Conservation (phyloP, 1,284 basidiomycete genomes). For the Heterobasidion occidentale region DNA sequence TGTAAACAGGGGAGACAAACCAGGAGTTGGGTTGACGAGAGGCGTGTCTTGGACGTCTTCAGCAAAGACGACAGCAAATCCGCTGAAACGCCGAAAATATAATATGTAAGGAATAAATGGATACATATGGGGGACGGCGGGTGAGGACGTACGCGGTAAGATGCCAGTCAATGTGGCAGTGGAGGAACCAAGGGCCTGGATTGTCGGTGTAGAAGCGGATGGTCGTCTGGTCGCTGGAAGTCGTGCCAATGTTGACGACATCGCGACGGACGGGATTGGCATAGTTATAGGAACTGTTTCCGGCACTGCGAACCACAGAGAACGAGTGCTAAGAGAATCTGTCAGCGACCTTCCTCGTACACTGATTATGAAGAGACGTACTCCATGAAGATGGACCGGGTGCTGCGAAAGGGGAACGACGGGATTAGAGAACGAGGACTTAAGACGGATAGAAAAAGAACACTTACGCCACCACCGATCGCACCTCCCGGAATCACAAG, state of each 20-base stretch:
- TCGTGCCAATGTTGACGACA: slow-evolving; percentile 16
- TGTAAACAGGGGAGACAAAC: neutral
- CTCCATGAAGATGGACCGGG: slow-evolving; percentile 31
- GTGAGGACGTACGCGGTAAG: neutral
- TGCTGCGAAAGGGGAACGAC: slow-evolving; percentile 14
- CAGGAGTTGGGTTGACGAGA: neutral
- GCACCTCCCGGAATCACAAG: slow-evolving; percentile 22
- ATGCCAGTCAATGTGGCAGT: neutral
- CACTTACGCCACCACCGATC: slow-evolving; percentile 16
- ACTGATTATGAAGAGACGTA: neutral
- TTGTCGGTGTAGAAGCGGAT: slow-evolving; percentile 32
- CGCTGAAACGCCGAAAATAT: neutral
- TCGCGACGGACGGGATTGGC: slow-evolving; percentile 26
- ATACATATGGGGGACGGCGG: neutral
- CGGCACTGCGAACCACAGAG: slow-evolving; percentile 21
- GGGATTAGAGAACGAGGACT: neutral
- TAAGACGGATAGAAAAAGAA: neutral
- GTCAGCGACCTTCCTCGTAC: neutral
- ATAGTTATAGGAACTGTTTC: slow-evolving; percentile 26
- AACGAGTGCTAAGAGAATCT: slow-evolving; percentile 18
- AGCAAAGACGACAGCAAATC: slow-evolving; percentile 2
- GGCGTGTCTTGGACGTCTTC: neutral
- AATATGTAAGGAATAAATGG: neutral
- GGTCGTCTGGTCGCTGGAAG: slow-evolving; percentile 16
- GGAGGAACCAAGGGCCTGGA: slow-evolving; percentile 38